phyloP scores from a whole-genome alignment of 805 yeast genomes.

The Barnettozyma salicaria region DNA sequence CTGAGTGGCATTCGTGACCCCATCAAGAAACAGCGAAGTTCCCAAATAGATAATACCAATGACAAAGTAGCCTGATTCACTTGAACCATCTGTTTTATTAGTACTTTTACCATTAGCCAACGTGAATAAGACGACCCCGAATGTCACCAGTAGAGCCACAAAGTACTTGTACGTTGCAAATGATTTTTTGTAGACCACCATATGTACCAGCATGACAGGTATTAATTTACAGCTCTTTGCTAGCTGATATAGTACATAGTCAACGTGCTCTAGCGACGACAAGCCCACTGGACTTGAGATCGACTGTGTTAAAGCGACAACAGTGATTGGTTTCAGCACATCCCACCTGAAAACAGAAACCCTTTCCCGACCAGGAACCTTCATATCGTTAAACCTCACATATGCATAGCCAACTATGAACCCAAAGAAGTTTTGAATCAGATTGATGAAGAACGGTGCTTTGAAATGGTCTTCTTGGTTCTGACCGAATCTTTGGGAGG shows the following conservation, averaged over 20 bases:
- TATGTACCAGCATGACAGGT: slow-evolving; percentile 88
- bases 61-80: slow-evolving; percentile 36
- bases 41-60: slow-evolving; percentile 58
- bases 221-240: slow-evolving; percentile 92
- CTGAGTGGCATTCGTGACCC: slow-evolving; percentile 89
- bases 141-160: slow-evolving; percentile 73
- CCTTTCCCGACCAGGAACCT: neutral
- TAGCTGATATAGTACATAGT: slow-evolving; percentile 73
- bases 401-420: slow-evolving; percentile 60
- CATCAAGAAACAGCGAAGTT: slow-evolving; percentile 73
- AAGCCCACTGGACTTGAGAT: slow-evolving; percentile 81
- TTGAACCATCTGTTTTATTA: slow-evolving; percentile 19
- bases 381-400: slow-evolving; percentile 29
- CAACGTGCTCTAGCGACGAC: slow-evolving; percentile 73
- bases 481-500: slow-evolving; percentile 64
- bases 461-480: slow-evolving; percentile 52
- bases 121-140: slow-evolving; percentile 80
- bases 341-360: slow-evolving; percentile 16
- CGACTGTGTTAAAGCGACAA: slow-evolving; percentile 51
- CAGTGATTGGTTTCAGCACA: slow-evolving; percentile 18
- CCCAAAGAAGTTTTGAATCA: slow-evolving; percentile 71
- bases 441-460: slow-evolving; percentile 73
- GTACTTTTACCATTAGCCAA: slow-evolving; percentile 36
- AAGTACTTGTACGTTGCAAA: slow-evolving; percentile 73
- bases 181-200: slow-evolving; percentile 56